Evolutionary conservation across 2,329 filamentous ascomycete genomes (phyloP).

Genomic region (Cercospora sojina): DNA sequence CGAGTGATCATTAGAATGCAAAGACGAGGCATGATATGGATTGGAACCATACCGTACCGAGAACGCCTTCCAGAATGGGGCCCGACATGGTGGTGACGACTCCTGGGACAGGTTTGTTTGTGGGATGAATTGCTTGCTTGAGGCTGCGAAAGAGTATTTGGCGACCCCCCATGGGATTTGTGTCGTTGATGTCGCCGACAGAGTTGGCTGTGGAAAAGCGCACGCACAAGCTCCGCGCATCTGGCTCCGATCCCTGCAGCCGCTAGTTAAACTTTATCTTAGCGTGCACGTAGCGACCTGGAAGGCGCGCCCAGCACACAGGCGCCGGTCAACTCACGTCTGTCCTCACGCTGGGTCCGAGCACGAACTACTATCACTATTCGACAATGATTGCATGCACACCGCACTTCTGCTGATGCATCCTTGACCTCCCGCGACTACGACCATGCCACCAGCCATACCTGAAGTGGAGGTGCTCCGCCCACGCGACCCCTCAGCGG

Average conservation of each 20-base stretch:
- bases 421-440: conserved; percentile 25
- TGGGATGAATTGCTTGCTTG: conserved; percentile 11
- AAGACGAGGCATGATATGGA: conserved; percentile 9
- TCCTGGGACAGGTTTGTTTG: conserved; percentile 1
- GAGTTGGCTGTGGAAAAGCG: not conserved
- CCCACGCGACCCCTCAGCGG: conserved; percentile 42
- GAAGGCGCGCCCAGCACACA: not conserved
- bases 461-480: conserved; percentile 42
- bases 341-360: not conserved
- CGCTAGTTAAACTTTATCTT: not conserved
- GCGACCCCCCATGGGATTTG: conserved; percentile 27
- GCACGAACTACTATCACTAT: not conserved
- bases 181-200: not conserved
- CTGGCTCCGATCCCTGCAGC: not conserved
- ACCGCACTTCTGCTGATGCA: not conserved
- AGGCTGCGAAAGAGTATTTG: conserved; percentile 29
- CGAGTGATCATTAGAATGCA: conserved; percentile 13
- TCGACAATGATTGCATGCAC: conserved; percentile 14
- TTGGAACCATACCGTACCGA: conserved; percentile 50
- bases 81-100: conserved; percentile 20
- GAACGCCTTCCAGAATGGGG: conserved; percentile 57
- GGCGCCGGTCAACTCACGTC: not conserved
- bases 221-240: not conserved
- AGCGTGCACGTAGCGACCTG: conserved; percentile 3
- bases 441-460: conserved; percentile 28